Base-by-base conservation (phyloP, 2,329 filamentous ascomycete species). In the Annulohypoxylon truncatum region DNA sequence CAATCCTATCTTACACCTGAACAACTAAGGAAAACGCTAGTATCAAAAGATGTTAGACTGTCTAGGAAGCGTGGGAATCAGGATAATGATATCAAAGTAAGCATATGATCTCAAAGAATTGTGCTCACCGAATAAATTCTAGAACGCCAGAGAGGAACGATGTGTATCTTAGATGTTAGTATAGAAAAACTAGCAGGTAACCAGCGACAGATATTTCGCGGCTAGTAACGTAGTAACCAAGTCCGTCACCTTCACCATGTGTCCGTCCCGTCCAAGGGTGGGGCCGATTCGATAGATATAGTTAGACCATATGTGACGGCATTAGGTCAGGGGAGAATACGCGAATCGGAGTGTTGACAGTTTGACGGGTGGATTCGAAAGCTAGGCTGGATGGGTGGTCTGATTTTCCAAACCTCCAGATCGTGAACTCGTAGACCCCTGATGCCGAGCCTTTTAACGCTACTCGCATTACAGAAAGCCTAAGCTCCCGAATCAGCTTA, bases 211-310 rank as follows among this genome's bases (percentile, higher is more conserved):
- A 54, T 61, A 58, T 44, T 22, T 24, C 15, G 13, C 13, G 10
- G 20, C 54, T 66, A 60, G 66, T 58, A 68, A 68, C 58, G 66
- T 69, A 52, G 52, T 48, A 53, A 48, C 47, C 28, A n/a, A 58
- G 38, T 24, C 47, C 31, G 42, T 44, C 46, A 29, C 44, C 48
- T 29, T n/a, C 35, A n/a, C 55, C 55, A 59, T 44, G 48, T 53
- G 46, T 26, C 38, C 20, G 28, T 50, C 35, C 47, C 24, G 9
- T 52, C 22, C 18, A 55, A 7, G n/a, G 31, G 59, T 58, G 60
- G 60, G 59, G 51, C 53, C 38, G 26, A 31, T 20, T 18, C 28
- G 18, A 47, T 61, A 10, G 44, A 62, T 63, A 20, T 26, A 57
- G 58, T 44, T 68, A 66, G 54, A 52, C 24, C 28, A 5, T 29